Base-by-base conservation (phyloP, 805 yeast genomes). In the Isabelozyma rhagii region DNA sequence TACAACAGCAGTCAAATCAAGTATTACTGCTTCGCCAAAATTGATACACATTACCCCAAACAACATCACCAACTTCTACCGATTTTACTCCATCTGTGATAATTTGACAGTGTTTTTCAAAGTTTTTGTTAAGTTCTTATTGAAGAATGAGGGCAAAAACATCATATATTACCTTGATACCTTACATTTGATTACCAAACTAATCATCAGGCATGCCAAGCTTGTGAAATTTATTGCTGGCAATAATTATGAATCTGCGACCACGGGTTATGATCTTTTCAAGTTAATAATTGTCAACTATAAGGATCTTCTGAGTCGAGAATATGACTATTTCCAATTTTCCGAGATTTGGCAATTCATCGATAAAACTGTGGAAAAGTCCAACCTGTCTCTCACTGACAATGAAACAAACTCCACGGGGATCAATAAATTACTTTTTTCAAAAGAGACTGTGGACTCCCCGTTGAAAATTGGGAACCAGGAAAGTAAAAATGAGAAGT, bases 111-210 rank as follows among this genome's bases (percentile, higher is more conserved):
- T 71, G 1, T 74, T 75, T 48, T 71, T 71, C 63, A 72, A 69
- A 43, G 68, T 58, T 0, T 57, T 72, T 10, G 51, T 72, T 17
- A 66, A 64, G 15, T 64, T 61, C 27, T 55, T 74, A 2, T 56
- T 74, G 46, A 66, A 59, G 42, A 74, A 75, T 55, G 78, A 74
- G 44, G 69, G 71, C 27, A 70, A 69, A 31, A 62, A 72, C 40
- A 66, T 75, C 28, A 72, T 72, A 9, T 65, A 61, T 43, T 73
- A 72, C 53, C 48, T 76, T 69, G 82, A 79, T 55, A 59, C 75
- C 34, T 51, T 75, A 7, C 67, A 69, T 51, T 62, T 70, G 44
- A 60, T 72, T 17, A 49, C 72, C 11, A 60, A 59, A 38, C 53
- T 75, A 15, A 58, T 70, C 8, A 55, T 67, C n/a, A 58, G 51